Evolutionary conservation across 306 rosid species (phyloP), one percentile per base, ranked within the genome.

Genomic region (Lupinus albus): DNA sequence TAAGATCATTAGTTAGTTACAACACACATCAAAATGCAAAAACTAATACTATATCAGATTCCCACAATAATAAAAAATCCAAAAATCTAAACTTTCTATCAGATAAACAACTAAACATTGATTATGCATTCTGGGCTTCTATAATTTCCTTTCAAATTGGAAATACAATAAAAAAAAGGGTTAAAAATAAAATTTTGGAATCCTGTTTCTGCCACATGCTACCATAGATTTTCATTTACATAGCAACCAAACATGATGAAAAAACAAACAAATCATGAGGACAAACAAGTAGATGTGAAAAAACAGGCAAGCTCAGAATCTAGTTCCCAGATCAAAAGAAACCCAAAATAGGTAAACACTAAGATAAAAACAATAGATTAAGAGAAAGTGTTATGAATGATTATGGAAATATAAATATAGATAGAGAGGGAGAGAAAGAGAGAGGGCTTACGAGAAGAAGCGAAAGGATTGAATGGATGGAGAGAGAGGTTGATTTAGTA

Each of bases 401-500:
- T 25, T 25, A 25, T 25, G 28, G 28, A n/a, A n/a, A n/a, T n/a
- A n/a, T n/a, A n/a, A n/a, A 25, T 25, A 25, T 25, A 25, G 28
- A 25, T n/a, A n/a, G 28, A 25, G 1, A 20, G 25, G 25, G 25
- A 20, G 42, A 67, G 38, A 38, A 44, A 38, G 11, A 8, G 66
- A 44, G 61, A 6, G 48, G 51, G 55, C 84, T 77, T 56, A 77
- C 81, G 33, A 16, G 72, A 62, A 48, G 76, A 76, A 81, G 36
- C 76, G 42, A 2, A 25, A 25, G 28, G 28, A 70, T 83, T 28
- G 58, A 57, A 36, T 38, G 73, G 74, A 47, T 73, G 72, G 66
- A 15, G 61, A 61, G 16, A 57, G 49, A 4, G 28, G 28, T 25
- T 25, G 21, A 8, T 8, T 48, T 65, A 51, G 61, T 47, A 62